Conservation (phyloP, 2,329 filamentous ascomycete species). For the Fusarium cicatricum region DNA sequence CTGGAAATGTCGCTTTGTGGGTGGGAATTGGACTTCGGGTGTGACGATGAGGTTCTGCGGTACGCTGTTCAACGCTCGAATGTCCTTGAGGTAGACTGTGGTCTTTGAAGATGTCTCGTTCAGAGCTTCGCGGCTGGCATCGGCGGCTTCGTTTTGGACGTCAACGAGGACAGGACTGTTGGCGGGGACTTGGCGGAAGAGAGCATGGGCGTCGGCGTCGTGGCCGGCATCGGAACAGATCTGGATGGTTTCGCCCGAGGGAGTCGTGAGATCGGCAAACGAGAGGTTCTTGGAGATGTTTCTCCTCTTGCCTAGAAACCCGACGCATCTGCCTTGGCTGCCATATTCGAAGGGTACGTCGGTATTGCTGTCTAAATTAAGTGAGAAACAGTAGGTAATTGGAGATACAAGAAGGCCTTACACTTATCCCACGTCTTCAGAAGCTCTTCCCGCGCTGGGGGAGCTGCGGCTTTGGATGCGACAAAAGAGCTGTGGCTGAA, state of each 20-base stretch:
- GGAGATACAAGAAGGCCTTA: constrained; percentile 16
- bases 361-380: constrained; percentile 40
- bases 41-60: constrained; percentile 77
- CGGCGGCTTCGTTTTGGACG: constrained; percentile 46
- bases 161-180: constrained; percentile 62
- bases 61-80: constrained; percentile 47
- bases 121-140: constrained; percentile 29
- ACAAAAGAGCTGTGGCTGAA: constrained; percentile 35
- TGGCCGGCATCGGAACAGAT: constrained; percentile 52
- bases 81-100: constrained; percentile 71
- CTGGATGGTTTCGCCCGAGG: constrained; percentile 54
- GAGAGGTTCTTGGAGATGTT: constrained; percentile 74
- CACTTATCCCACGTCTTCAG: constrained; percentile 45
- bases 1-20: constrained; percentile 82
- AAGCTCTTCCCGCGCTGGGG: constrained; percentile 34
- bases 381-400: background rate
- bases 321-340: constrained; percentile 47
- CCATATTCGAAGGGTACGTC: constrained; percentile 32
- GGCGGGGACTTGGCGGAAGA: constrained; percentile 56
- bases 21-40: constrained; percentile 75
- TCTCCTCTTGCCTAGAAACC: constrained; percentile 75
- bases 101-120: constrained; percentile 49
- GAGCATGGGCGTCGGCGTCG: constrained; percentile 48
- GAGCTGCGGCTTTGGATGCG: constrained; percentile 9
- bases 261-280: constrained; percentile 68